Percentiles rank a stretch among this genome's conserved stretches.
Evolutionary conservation across 164 flowering plant genomes (phyloP).

Genomic region (Chimonanthus salicifolius): DNA sequence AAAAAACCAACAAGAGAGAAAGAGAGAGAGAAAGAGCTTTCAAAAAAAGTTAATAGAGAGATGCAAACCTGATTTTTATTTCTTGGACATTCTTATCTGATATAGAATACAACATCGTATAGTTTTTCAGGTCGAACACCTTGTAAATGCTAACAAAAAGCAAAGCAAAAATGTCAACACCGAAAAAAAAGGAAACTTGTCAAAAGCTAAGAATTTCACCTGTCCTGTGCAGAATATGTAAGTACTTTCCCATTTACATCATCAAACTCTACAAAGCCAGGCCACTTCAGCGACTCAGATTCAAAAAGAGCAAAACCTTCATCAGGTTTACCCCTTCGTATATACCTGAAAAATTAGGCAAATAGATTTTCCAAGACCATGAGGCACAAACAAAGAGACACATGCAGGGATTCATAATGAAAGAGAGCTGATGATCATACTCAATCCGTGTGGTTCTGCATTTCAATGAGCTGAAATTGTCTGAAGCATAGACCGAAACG

Average conservation of each 20-base stretch:
- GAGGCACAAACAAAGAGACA: background rate
- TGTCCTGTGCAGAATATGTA: slow-evolving; percentile 89
- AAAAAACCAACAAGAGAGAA: background rate
- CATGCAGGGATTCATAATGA: background rate
- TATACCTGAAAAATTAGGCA: slow-evolving; percentile 46
- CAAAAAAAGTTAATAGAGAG: background rate
- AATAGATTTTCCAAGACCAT: background rate
- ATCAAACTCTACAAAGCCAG: slow-evolving; percentile 99
- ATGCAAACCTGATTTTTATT: slow-evolving; percentile 82
- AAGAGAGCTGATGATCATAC: slow-evolving; percentile 31
- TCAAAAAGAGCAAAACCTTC: slow-evolving; percentile 95
- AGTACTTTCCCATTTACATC: slow-evolving; percentile 98
- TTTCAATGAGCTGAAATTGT: slow-evolving; percentile 94
- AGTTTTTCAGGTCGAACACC: slow-evolving; percentile 92
- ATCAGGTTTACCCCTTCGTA: slow-evolving; percentile 74
- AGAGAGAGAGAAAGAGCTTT: background rate
- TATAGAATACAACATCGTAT: slow-evolving; percentile 87
- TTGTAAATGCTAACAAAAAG: slow-evolving; percentile 61
- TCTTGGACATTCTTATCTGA: slow-evolving; percentile 91
- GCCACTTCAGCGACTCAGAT: slow-evolving; percentile 94
- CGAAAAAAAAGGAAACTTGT: background rate
- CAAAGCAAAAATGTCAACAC: slow-evolving; percentile 8
- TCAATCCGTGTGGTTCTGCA: slow-evolving; percentile 97
- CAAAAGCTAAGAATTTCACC: slow-evolving; percentile 27
- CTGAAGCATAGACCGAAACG: slow-evolving; percentile 99